Evolutionary conservation across 1,139 yeast species (phyloP).

Genomic region (Dujonia santamariae): DNA sequence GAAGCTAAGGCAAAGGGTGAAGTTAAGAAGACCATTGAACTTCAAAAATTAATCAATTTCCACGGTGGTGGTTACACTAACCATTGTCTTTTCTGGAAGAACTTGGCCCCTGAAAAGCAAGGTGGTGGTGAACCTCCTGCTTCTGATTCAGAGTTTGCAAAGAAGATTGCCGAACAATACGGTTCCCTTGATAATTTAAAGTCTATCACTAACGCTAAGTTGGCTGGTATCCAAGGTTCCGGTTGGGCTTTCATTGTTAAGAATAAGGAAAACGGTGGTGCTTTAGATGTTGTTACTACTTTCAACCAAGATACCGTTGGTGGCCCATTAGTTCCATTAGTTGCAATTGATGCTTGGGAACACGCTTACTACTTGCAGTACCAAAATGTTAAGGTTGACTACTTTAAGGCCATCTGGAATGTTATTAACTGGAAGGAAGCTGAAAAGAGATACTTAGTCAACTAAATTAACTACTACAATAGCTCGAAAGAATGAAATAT

Average conservation of each 20-base stretch:
- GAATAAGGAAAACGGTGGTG: constrained; percentile 37
- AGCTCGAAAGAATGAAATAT: too few species aligned
- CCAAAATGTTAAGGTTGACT: constrained; percentile 46
- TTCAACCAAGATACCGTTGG: constrained; percentile 45
- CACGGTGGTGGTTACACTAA: constrained; percentile 47
- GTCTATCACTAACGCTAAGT: constrained; percentile 33
- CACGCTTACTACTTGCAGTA: constrained; percentile 51
- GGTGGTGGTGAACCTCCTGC: constrained; percentile 43
- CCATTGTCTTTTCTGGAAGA: constrained; percentile 45
- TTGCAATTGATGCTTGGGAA: constrained; percentile 52
- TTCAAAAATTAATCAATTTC: constrained; percentile 40
- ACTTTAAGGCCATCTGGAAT: constrained; percentile 48
- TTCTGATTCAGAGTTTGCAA: constrained; percentile 28
- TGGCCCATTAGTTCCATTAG: constrained; percentile 39
- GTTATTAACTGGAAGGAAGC: constrained; percentile 50
- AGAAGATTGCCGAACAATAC: constrained; percentile 34
- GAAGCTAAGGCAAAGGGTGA: constrained; percentile 36
- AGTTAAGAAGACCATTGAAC: constrained; percentile 33
- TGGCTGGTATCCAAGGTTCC: constrained; percentile 46
- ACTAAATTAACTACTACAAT: constrained; percentile 6
- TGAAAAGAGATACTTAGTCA: constrained; percentile 28
- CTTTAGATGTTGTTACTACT: constrained; percentile 41
- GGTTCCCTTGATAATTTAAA: constrained; percentile 42
- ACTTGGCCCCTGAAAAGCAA: constrained; percentile 37
- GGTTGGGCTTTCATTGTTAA: constrained; percentile 51